phyloP scores from a whole-genome alignment of 2,329 filamentous ascomycete species.

The Dactylellina haptotyla region DNA sequence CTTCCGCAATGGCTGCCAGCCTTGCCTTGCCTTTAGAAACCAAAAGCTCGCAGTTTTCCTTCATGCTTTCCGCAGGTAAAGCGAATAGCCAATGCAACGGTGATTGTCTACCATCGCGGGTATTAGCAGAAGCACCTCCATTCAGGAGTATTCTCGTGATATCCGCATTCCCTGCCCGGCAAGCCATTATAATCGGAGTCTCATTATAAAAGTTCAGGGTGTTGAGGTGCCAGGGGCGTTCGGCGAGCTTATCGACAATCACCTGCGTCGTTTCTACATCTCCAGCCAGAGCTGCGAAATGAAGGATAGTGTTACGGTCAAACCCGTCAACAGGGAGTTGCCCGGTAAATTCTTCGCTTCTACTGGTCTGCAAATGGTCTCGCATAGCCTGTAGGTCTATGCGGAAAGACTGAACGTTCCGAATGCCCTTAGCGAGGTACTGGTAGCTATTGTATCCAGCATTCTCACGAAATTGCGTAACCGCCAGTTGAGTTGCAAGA shows the following conservation, averaged over 20 bases:
- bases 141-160: conserved; percentile 15
- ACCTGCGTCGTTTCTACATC: conserved; percentile 15
- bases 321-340: conserved; percentile 27
- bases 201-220: conserved; percentile 26
- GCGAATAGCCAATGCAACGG: conserved; percentile 46
- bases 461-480: conserved; percentile 44
- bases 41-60: conserved; percentile 22
- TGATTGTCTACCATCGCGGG: conserved; percentile 22
- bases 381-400: conserved; percentile 23
- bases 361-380: conserved; percentile 5
- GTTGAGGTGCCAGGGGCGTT: conserved; percentile 27
- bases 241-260: neutral
- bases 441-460: conserved; percentile 35
- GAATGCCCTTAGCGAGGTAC: conserved; percentile 15
- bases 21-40: conserved; percentile 14
- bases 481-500: neutral
- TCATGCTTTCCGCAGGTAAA: conserved; percentile 15
- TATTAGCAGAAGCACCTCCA: conserved; percentile 24
- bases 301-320: conserved; percentile 38
- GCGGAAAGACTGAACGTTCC: conserved; percentile 25
- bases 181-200: conserved; percentile 34
- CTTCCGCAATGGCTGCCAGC: conserved; percentile 26
- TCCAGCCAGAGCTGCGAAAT: conserved; percentile 29
- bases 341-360: conserved; percentile 10
- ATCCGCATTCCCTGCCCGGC: conserved; percentile 30